Conservation (phyloP, 2,329 filamentous ascomycete genomes). For the Venturia effusa region DNA sequence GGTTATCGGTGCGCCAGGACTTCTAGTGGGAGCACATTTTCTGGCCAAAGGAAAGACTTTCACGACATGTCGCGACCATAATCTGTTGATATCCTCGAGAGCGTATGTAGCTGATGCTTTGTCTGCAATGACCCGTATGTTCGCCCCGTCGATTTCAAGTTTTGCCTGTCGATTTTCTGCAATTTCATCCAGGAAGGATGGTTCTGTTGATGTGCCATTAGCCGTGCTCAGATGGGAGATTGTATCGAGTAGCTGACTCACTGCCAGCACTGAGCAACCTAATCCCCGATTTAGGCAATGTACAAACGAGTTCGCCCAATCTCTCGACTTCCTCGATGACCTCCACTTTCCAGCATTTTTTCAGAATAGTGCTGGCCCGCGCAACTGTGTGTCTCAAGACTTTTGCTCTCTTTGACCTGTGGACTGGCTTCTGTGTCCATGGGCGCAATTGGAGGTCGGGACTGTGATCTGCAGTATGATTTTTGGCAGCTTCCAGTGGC, state of each 20-base stretch:
- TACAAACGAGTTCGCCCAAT: neutral
- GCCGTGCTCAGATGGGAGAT: neutral
- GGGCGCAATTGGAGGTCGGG: neutral
- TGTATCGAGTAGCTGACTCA: neutral
- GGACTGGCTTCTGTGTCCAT: neutral
- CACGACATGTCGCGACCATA: neutral
- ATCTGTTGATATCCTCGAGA: constrained; percentile 22
- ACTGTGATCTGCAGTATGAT: neutral
- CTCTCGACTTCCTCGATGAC: neutral
- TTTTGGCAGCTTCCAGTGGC: neutral
- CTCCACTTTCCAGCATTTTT: neutral
- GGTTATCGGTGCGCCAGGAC: neutral
- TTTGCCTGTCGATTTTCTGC: constrained; percentile 20
- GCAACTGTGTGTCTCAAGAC: neutral
- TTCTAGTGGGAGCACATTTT: no score
- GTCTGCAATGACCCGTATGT: constrained; percentile 26
- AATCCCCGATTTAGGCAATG: neutral
- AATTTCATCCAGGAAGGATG: constrained; percentile 21
- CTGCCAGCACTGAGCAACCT: neutral
- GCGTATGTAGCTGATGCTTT: constrained; percentile 26
- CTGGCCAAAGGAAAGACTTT: neutral
- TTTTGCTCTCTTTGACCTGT: neutral
- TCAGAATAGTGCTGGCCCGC: neutral
- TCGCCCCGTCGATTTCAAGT: constrained; percentile 19
- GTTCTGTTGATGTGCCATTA: constrained; percentile 6